Percentiles rank a stretch among this genome's conserved stretches.
phyloP scores from a whole-genome alignment of 495 filamentous ascomycete species.

The Aspergillus baeticus region DNA sequence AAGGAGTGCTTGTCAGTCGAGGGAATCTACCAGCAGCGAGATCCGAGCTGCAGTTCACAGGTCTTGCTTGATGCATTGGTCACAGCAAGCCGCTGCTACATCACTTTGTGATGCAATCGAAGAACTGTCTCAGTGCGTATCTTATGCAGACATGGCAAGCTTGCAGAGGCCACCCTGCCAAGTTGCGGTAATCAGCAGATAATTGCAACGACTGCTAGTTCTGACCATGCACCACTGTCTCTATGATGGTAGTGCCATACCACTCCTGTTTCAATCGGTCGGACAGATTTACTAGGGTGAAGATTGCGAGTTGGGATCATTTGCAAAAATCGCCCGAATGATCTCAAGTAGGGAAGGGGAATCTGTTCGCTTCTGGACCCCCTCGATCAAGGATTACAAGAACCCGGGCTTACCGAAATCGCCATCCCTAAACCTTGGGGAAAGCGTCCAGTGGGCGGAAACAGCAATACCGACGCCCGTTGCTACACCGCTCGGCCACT shows the following conservation, averaged over 20 bases:
- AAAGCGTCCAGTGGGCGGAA: too few species aligned
- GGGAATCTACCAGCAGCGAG: conserved; percentile 20
- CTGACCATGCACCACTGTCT: conserved; percentile 74
- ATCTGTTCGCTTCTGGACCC: neutral
- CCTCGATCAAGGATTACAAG: neutral
- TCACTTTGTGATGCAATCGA: neutral
- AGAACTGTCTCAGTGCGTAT: neutral
- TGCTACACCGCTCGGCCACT: conserved; percentile 3
- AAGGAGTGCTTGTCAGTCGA: conserved; percentile 40
- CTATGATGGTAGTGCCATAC: conserved; percentile 74
- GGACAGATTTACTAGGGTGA: neutral
- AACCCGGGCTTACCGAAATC: neutral
- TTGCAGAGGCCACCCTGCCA: neutral
- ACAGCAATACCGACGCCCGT: neutral
- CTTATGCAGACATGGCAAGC: neutral
- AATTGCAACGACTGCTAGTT: conserved; percentile 25
- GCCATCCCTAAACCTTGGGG: too few species aligned
- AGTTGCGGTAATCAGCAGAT: conserved; percentile 14
- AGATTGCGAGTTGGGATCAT: neutral
- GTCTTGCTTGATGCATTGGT: neutral
- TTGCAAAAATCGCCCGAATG: neutral
- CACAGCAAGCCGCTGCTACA: neutral
- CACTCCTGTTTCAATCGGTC: conserved; percentile 54
- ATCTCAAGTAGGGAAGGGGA: neutral
- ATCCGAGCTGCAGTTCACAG: conserved; percentile 11